phyloP scores from a whole-genome alignment of 2,329 filamentous ascomycete genomes.

The Falciphora oryzae region DNA sequence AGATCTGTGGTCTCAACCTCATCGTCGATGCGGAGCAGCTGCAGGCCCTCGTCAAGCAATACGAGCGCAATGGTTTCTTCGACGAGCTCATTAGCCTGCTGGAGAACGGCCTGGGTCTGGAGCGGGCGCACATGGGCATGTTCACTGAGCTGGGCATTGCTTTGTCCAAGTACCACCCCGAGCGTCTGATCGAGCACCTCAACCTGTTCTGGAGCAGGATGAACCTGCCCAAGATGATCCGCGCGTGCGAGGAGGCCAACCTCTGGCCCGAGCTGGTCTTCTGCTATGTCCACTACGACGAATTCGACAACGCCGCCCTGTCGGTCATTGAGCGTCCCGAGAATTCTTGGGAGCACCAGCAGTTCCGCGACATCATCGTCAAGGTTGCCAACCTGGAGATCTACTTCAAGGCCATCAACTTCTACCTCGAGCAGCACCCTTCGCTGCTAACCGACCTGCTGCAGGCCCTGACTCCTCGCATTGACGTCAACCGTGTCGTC shows the following conservation, averaged over 20 bases:
- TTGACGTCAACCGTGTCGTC: constrained; percentile 98
- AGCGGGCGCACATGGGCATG: constrained; percentile 92
- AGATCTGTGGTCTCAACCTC: constrained; percentile 97
- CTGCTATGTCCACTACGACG: constrained; percentile 96
- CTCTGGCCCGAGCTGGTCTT: constrained; percentile 98
- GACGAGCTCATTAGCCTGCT: constrained; percentile 93
- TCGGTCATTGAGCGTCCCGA: constrained; percentile 97
- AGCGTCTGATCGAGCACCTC: constrained; percentile 95
- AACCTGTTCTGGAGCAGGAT: constrained; percentile 98
- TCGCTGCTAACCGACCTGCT: constrained; percentile 93
- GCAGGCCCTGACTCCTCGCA: constrained; percentile 82
- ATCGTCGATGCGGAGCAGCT: constrained; percentile 97
- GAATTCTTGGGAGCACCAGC: constrained; percentile 98
- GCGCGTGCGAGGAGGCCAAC: constrained; percentile 87
- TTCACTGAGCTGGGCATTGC: constrained; percentile 93
- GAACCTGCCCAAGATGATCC: constrained; percentile 96
- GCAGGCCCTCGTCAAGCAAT: constrained; percentile 87
- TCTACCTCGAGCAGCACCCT: constrained; percentile 96
- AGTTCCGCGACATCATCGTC: constrained; percentile 97
- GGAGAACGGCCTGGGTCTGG: constrained; percentile 89
- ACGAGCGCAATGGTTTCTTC: constrained; percentile 95
- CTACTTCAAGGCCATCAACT: constrained; percentile 95
- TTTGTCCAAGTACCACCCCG: constrained; percentile 89
- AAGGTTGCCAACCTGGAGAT: constrained; percentile 99
- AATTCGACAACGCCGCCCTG: constrained; percentile 93